Percentiles rank a stretch among this genome's conserved stretches.
Evolutionary conservation across 208 protist species (phyloP).

Genomic region (Wallacemonas sp.): DNA sequence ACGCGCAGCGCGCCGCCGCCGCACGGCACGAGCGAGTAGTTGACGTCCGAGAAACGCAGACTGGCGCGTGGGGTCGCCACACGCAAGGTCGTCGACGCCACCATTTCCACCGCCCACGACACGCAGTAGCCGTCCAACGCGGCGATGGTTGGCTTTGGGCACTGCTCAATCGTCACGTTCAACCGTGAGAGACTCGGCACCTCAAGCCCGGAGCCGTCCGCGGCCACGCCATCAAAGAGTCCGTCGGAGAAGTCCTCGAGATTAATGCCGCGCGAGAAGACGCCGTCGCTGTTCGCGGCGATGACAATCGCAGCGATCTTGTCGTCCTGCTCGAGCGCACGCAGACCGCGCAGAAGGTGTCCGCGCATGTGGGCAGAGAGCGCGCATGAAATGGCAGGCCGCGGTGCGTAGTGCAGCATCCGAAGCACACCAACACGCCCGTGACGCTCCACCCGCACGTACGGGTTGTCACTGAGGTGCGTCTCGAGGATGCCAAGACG

Average conservation of each 20-base stretch:
- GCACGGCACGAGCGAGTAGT: conserved; percentile 75
- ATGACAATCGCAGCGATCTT: conserved; percentile 33
- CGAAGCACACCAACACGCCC: conserved; percentile 40
- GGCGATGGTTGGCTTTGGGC: conserved; percentile 69
- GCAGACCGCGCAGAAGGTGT: conserved; percentile 46
- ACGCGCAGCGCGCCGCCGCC: conserved; percentile 81
- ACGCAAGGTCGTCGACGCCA: conserved; percentile 67
- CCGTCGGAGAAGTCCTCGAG: conserved; percentile 45
- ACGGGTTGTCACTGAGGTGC: conserved; percentile 52
- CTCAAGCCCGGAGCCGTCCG: conserved; percentile 13
- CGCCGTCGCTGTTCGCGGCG: conserved; percentile 39
- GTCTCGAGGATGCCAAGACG: conserved; percentile 26
- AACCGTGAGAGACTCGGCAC: conserved; percentile 60
- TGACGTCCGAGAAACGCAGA: conserved; percentile 66
- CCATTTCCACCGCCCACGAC: conserved; percentile 81
- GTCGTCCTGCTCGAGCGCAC: conserved; percentile 37
- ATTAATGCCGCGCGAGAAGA: conserved; percentile 80
- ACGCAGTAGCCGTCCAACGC: conserved; percentile 64
- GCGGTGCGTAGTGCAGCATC: conserved; percentile 44
- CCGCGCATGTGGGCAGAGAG: conserved; percentile 50
- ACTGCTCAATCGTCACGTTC: conserved; percentile 41
- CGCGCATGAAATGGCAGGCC: conserved; percentile 28
- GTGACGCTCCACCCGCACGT: conserved; percentile 52
- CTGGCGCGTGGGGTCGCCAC: conserved; percentile 33
- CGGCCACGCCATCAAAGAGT: conserved; percentile 19